Percentiles rank a stretch among this genome's conserved stretches.
Evolutionary conservation across 306 rosid species (phyloP).

Genomic region (Pterocarpus santalinus): DNA sequence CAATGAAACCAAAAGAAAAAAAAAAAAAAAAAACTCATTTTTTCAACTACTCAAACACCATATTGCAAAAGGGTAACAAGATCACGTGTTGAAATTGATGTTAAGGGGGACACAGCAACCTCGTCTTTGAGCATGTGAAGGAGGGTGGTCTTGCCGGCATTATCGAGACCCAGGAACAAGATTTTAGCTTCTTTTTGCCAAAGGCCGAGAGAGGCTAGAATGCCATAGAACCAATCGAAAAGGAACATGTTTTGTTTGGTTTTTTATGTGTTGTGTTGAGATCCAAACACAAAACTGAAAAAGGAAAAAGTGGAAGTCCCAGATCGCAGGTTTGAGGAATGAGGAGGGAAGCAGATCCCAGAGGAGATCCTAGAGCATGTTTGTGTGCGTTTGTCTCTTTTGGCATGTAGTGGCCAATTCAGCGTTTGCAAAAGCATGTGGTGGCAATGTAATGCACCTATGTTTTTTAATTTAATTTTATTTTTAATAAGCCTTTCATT

Average conservation of each 20-base stretch:
- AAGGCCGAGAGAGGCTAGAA: conserved; percentile 82
- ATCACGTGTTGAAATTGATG: background rate
- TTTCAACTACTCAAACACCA: background rate
- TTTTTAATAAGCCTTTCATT: background rate
- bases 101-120: conserved; percentile 46
- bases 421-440: conserved; percentile 37
- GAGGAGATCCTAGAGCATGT: conserved; percentile 46
- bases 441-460: conserved; percentile 10
- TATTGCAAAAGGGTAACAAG: background rate
- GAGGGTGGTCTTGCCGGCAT: conserved; percentile 91
- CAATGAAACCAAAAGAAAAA: background rate
- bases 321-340: conserved; percentile 46
- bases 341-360: conserved; percentile 39
- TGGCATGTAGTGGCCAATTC: conserved; percentile 37
- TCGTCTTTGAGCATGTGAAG: conserved; percentile 92
- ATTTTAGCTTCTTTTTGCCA: conserved; percentile 92
- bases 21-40: background rate
- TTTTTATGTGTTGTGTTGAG: background rate
- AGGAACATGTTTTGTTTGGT: conserved; percentile 57
- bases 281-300: conserved; percentile 44
- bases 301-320: background rate
- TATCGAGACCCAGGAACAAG: conserved; percentile 85
- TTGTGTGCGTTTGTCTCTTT: conserved; percentile 1
- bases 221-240: conserved; percentile 89
- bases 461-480: background rate